These are phyloP conservation scores for Myriosclerotinia curreyana DNA, from an alignment of 2,329 filamentous ascomycete genomes.

Conservation along the genomic window DNA sequence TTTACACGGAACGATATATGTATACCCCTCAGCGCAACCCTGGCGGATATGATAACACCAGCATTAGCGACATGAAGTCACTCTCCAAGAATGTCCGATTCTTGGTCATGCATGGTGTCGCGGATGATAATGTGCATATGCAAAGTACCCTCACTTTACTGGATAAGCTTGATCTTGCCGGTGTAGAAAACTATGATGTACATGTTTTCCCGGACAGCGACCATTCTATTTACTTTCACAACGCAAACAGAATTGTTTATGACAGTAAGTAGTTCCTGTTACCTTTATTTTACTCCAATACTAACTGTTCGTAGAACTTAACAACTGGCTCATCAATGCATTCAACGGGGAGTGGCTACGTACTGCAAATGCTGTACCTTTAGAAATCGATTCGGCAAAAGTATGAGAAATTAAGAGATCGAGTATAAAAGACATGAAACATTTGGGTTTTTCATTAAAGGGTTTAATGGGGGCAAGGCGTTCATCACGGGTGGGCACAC, in stretches of 20 bases:
- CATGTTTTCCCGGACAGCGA: slow-evolving; percentile 96
- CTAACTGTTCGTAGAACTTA: slow-evolving; percentile 60
- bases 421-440: too few species aligned
- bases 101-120: slow-evolving; percentile 92
- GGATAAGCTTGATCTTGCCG: slow-evolving; percentile 77
- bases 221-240: slow-evolving; percentile 92
- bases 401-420: slow-evolving; percentile 2
- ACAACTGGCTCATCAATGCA: slow-evolving; percentile 91
- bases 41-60: slow-evolving; percentile 70
- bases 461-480: slow-evolving; percentile 13
- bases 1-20: slow-evolving; percentile 98
- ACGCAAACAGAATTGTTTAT: slow-evolving; percentile 86
- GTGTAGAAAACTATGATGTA: slow-evolving; percentile 90
- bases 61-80: slow-evolving; percentile 70
- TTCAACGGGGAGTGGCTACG: slow-evolving; percentile 93
- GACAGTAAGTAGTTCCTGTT: slow-evolving; percentile 64
- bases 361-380: slow-evolving; percentile 37
- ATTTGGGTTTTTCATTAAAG: too few species aligned
- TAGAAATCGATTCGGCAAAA: slow-evolving; percentile 33
- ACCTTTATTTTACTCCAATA: not conserved
- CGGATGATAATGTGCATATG: slow-evolving; percentile 96
- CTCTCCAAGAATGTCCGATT: slow-evolving; percentile 78
- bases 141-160: slow-evolving; percentile 88
- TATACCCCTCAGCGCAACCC: slow-evolving; percentile 82
- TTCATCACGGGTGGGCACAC: not conserved